These are phyloP conservation scores for Aspergillus spinulosporus DNA, from an alignment of 2,329 filamentous ascomycete genomes.

Conservation along the genomic window DNA sequence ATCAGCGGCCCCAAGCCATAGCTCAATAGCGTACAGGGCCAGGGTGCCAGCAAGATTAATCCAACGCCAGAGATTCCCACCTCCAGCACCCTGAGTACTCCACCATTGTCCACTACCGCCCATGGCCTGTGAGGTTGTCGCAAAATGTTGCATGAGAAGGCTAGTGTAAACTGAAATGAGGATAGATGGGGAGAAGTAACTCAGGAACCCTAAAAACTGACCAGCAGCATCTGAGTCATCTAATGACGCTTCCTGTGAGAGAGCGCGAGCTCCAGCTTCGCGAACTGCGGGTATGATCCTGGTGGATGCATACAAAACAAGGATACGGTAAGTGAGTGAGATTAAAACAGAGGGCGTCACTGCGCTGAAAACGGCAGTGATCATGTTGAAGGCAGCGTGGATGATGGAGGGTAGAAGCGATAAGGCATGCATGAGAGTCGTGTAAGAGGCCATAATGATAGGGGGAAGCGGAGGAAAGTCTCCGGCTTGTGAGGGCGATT, in stretches of 20 bases:
- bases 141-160: constrained; percentile 91
- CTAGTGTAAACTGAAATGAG: constrained; percentile 96
- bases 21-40: constrained; percentile 83
- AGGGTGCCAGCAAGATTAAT: constrained; percentile 88
- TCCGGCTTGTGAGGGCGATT: constrained; percentile 56
- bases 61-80: constrained; percentile 90
- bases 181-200: constrained; percentile 92
- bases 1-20: constrained; percentile 72
- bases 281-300: constrained; percentile 93
- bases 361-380: constrained; percentile 89
- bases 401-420: constrained; percentile 80
- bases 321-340: constrained; percentile 86
- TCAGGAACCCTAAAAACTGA: constrained; percentile 76
- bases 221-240: constrained; percentile 83
- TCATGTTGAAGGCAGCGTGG: constrained; percentile 78
- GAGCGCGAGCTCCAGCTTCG: constrained; percentile 76
- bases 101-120: constrained; percentile 71
- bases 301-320: constrained; percentile 93
- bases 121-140: constrained; percentile 62
- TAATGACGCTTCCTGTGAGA: constrained; percentile 80
- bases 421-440: constrained; percentile 80
- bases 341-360: constrained; percentile 96
- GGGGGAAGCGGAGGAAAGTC: constrained; percentile 95
- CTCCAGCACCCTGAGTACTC: constrained; percentile 79
- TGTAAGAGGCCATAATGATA: constrained; percentile 98